Evolutionary conservation across 2,329 filamentous ascomycete genomes (phyloP).

Genomic region (Claviceps citrina): DNA sequence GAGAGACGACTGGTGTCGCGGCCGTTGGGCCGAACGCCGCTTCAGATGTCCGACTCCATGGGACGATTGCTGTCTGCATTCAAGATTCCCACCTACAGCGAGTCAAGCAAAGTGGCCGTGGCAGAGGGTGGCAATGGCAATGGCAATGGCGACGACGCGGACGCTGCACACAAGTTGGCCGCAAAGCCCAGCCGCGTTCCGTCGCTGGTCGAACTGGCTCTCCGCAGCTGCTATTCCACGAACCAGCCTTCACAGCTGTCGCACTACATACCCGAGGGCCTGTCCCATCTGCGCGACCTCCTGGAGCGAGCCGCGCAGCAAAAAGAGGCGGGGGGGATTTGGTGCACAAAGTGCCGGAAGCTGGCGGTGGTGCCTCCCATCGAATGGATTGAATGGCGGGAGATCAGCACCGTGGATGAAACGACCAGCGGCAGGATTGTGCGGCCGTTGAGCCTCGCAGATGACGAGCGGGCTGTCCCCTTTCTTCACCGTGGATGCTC

Average conservation of each 20-base stretch:
- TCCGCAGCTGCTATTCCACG: constrained; percentile 30
- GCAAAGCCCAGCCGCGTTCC: constrained; percentile 22
- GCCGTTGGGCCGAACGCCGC: constrained; percentile 16
- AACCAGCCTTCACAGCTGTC: constrained; percentile 27
- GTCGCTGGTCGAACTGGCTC: constrained; percentile 35
- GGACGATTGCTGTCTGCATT: constrained; percentile 18
- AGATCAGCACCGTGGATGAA: constrained; percentile 15
- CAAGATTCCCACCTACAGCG: constrained; percentile 12
- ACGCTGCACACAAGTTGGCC: background rate
- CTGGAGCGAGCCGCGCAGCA: constrained; percentile 25
- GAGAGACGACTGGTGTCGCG: constrained; percentile 12
- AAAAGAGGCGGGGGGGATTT: constrained; percentile 31
- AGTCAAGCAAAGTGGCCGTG: constrained; percentile 11
- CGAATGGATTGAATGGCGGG: constrained; percentile 50
- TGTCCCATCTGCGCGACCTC: constrained; percentile 24
- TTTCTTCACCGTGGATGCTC: constrained; percentile 35
- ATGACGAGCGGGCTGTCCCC: constrained; percentile 26
- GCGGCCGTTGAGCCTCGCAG: constrained; percentile 15
- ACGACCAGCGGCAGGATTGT: constrained; percentile 4
- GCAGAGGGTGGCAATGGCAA: constrained; percentile 5
- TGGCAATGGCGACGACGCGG: constrained; percentile 4
- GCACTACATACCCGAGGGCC: constrained; percentile 26
- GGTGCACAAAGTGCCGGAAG: constrained; percentile 37
- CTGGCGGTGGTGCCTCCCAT: constrained; percentile 33
- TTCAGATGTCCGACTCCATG: constrained; percentile 17